These are phyloP conservation scores for Trichoderma sp. DNA, from an alignment of 2,329 filamentous ascomycete genomes.

Conservation along the genomic window DNA sequence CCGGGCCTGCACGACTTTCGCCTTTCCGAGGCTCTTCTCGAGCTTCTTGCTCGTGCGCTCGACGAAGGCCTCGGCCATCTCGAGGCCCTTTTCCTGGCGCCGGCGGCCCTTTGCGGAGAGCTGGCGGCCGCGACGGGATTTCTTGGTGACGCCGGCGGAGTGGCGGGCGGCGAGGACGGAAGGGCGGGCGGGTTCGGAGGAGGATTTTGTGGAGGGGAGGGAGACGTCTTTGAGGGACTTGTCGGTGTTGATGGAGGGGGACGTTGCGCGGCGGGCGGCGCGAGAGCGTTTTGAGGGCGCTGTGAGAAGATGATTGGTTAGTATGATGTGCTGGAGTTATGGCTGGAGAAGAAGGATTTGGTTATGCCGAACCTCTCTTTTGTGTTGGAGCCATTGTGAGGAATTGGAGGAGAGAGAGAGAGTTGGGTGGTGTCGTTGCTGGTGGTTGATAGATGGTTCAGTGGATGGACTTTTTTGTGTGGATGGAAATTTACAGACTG, in stretches of 20 bases:
- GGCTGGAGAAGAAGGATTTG: background rate
- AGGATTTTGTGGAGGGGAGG: constrained; percentile 42
- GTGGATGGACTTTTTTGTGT: constrained; percentile 3
- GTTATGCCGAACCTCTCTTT: background rate
- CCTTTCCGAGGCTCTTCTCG: constrained; percentile 54
- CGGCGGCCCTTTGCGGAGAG: constrained; percentile 57
- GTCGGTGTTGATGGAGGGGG: constrained; percentile 69
- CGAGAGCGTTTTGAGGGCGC: constrained; percentile 70
- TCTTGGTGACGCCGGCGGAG: constrained; percentile 67
- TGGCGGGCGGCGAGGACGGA: constrained; percentile 71
- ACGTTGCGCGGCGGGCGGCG: constrained; percentile 70
- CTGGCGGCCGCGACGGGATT: constrained; percentile 57
- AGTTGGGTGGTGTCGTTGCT: background rate
- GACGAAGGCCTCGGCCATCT: constrained; percentile 60
- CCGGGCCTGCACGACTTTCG: constrained; percentile 49
- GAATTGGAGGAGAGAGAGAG: background rate
- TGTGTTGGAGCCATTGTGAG: background rate
- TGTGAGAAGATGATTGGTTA: constrained; percentile 32
- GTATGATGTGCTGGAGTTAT: background rate
- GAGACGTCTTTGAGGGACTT: constrained; percentile 66
- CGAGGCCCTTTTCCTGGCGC: constrained; percentile 58
- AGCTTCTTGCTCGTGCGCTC: constrained; percentile 60
- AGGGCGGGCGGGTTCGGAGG: constrained; percentile 48
- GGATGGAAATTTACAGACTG: constrained; percentile 18
- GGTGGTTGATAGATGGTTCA: background rate